Base-by-base conservation (phyloP, 768 basidiomycete species). In the Lactarius trivialis region DNA sequence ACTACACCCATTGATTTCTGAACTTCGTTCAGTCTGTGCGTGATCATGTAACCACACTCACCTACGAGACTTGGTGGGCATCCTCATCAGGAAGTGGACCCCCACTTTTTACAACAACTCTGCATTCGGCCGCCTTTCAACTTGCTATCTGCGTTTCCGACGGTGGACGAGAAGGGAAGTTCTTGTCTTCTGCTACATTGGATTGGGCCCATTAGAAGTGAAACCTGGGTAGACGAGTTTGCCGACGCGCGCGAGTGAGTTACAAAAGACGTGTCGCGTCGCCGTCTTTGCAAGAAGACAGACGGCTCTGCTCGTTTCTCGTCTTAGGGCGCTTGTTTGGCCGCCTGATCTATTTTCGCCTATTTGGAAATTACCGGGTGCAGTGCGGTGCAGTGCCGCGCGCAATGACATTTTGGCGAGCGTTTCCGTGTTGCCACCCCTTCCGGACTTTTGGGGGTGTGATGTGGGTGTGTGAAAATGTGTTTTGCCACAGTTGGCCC, bases 71-170 rank as follows among this genome's bases (percentile, higher is more conserved):
- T 39, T 8, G 39, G 39, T 39, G 39, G 60, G 8, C 39, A 24
- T 48, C 30, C 37, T 30, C 48, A 61, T 34, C 55, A 6, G 55
- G 60, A 43, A 51, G 9, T 32, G 41, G 21, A 12, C 34, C 26
- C n/a, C n/a, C n/a, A n/a, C n/a, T n/a, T n/a, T n/a, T n/a, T n/a
- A n/a, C n/a, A n/a, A 56, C 30, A 53, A 30, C 30, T 50, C 60
- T 56, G 37, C n/a, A 56, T 61, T 61, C 14, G 60, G 60, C 37
- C n/a, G 32, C 30, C 55, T 43, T 61, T 56, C 37, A 61, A 49
- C 37, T 56, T 51, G 33, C 60, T 43, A 41, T 52, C 48, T 34
- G n/a, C n/a, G 24, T 4, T 24, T 45, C 43, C 9, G 11, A 45
- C 12, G 11, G 21, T 4, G 45, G n/a, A 48, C 45, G 5, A 24